Evolutionary conservation across 2,329 filamentous ascomycete species (phyloP).

Genomic region (Verticillium dahliae): DNA sequence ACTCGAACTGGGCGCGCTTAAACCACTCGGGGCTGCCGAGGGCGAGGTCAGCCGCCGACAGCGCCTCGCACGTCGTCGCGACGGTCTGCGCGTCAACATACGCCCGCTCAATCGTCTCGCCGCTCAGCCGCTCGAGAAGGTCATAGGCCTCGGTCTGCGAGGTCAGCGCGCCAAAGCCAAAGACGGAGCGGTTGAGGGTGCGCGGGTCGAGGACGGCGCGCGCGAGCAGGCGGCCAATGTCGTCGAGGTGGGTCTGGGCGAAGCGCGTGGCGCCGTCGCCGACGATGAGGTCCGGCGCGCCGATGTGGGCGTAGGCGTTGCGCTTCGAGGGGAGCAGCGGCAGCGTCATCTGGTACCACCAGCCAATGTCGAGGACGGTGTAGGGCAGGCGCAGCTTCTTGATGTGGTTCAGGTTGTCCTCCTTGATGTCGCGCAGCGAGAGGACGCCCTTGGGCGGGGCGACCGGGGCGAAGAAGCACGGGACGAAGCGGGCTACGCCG

Average conservation of each 20-base stretch:
- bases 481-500: conserved; percentile 45
- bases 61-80: neutral
- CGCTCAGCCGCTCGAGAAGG: conserved; percentile 37
- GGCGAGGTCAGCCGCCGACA: neutral
- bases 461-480: conserved; percentile 39
- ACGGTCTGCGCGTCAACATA: conserved; percentile 19
- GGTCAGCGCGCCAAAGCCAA: conserved; percentile 37
- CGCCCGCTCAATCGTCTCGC: conserved; percentile 35
- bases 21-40: neutral
- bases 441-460: conserved; percentile 29
- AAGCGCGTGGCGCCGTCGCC: conserved; percentile 37
- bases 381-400: conserved; percentile 41
- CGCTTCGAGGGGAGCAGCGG: conserved; percentile 21
- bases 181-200: conserved; percentile 46
- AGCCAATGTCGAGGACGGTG: conserved; percentile 52
- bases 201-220: conserved; percentile 42
- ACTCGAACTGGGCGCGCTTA: conserved; percentile 23
- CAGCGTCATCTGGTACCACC: conserved; percentile 43
- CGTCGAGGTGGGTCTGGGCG: conserved; percentile 39
- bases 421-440: conserved; percentile 28
- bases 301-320: conserved; percentile 32
- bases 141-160: conserved; percentile 38
- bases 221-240: conserved; percentile 45
- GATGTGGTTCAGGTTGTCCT: conserved; percentile 41
- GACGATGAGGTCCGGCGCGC: conserved; percentile 26